These are phyloP conservation scores for Athelia psychrophila DNA, from an alignment of 1,284 basidiomycete species.

Conservation along the genomic window DNA sequence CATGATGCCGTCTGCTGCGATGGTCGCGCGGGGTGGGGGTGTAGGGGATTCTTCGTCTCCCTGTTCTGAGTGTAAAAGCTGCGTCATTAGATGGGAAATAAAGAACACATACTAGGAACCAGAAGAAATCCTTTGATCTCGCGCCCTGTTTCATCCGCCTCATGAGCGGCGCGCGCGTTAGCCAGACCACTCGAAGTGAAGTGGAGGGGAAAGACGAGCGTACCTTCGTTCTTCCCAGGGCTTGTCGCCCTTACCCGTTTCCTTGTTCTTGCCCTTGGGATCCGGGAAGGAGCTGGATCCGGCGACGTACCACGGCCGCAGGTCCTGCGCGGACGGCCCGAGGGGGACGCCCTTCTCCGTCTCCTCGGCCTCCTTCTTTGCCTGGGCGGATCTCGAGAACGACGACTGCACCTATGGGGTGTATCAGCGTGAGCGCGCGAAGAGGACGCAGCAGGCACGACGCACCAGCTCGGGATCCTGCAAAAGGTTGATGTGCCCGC, in stretches of 20 bases:
- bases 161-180: conserved; percentile 8
- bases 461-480: conserved; percentile 66
- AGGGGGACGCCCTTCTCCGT: conserved; percentile 69
- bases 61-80: conserved; percentile 1
- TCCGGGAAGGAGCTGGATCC: conserved; percentile 14
- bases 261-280: conserved; percentile 9
- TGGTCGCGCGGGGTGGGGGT: conserved; percentile 1
- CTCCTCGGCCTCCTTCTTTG: conserved; percentile 48
- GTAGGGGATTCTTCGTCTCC: conserved; percentile 8
- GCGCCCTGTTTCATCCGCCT: conserved; percentile 4
- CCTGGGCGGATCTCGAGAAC: conserved; percentile 37
- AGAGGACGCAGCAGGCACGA: neutral
- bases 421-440: neutral
- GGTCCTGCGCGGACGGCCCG: conserved; percentile 69
- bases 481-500: conserved; percentile 77
- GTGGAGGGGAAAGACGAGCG: no score
- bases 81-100: neutral
- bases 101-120: conserved; percentile 22
- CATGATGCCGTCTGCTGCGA: conserved; percentile 6
- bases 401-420: conserved; percentile 32
- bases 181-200: no score
- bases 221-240: no score
- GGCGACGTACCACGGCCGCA: conserved; percentile 71
- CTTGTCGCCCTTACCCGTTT: neutral
- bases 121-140: conserved; percentile 22